Evolutionary conservation across 495 filamentous ascomycete species (phyloP), one percentile per base, ranked within the genome.

Genomic region (Wilcoxina mikolae): DNA sequence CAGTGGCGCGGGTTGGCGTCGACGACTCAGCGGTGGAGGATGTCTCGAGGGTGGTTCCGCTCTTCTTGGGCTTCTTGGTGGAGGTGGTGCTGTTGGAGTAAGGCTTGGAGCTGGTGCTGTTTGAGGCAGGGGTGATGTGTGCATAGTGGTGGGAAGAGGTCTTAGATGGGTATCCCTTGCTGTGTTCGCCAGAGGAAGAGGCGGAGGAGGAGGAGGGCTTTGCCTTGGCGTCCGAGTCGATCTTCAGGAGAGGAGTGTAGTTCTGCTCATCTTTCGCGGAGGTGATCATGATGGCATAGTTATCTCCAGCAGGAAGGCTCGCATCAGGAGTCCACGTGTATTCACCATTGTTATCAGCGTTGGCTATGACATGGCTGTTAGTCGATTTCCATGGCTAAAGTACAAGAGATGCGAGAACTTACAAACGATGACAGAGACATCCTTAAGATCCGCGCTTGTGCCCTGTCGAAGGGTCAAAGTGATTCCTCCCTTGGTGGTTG

Each of bases 231-330:
- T n/a, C n/a, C n/a, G n/a, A n/a, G 23, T 73, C 62, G 25, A 83
- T 71, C 23, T 67, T 60, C 67, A 83, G 82, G 28, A 68, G 72
- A 3, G 77, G 74, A 18, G 76, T 73, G 69, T 77, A 83, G 70
- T 83, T 82, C 1, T n/a, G 66, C 26, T 60, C 78, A 64, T 2
- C 44, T 47, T 56, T 75, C 78, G 56, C n/a, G n/a, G 68, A 61
- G 56, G 76, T 63, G 54, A 82, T 83, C 58, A 78, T 68, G 52
- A 82, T 69, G 28, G 78, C 74, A 69, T 81, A 82, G 64, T 77
- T 73, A 23, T 62, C 62, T 52, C 72, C 68, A 55, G 64, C 66
- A 27, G 65, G 65, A 44, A 76, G 66, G 49, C 68, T 53, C 45
- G 67, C 48, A 38, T 70, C 69, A 7, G 74, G 68, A n/a, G 66